Evolutionary conservation across 495 filamentous ascomycete genomes (phyloP).

Genomic region (Lindgomyces ingoldianus): DNA sequence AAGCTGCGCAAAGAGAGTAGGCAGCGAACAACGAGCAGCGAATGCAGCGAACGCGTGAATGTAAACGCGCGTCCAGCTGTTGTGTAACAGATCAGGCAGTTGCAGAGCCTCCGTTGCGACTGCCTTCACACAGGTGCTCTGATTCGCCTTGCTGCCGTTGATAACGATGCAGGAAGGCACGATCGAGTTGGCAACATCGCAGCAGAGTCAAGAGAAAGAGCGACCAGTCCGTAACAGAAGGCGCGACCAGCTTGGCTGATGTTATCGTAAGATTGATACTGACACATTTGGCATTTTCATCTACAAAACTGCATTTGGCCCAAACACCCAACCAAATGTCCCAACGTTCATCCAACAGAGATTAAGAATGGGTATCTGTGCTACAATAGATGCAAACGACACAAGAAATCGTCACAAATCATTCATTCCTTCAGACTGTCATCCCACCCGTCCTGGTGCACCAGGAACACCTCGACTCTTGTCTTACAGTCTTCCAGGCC

Average conservation of each 20-base stretch:
- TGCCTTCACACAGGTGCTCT: too few species aligned
- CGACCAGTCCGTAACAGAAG: too few species aligned
- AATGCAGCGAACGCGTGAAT: neutral
- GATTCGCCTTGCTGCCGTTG: too few species aligned
- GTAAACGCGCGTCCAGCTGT: too few species aligned
- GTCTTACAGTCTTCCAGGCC: slow-evolving; percentile 56
- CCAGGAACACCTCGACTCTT: slow-evolving; percentile 48
- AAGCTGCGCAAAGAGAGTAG: neutral
- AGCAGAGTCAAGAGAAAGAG: too few species aligned
- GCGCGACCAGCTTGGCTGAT: too few species aligned
- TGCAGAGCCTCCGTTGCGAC: neutral
- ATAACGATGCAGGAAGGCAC: too few species aligned
- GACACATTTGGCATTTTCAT: too few species aligned
- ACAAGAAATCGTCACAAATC: neutral
- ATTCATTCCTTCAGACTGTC: slow-evolving; percentile 46
- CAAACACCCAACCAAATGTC: neutral
- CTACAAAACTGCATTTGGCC: neutral
- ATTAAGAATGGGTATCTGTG: neutral
- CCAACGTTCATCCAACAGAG: neutral
- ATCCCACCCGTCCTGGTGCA: slow-evolving; percentile 46
- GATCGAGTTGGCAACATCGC: too few species aligned
- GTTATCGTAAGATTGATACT: too few species aligned
- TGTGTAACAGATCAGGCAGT: neutral
- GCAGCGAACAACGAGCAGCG: neutral
- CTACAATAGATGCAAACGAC: neutral